Base-by-base conservation (phyloP, 495 filamentous ascomycete species). In the Neurospora sp. region DNA sequence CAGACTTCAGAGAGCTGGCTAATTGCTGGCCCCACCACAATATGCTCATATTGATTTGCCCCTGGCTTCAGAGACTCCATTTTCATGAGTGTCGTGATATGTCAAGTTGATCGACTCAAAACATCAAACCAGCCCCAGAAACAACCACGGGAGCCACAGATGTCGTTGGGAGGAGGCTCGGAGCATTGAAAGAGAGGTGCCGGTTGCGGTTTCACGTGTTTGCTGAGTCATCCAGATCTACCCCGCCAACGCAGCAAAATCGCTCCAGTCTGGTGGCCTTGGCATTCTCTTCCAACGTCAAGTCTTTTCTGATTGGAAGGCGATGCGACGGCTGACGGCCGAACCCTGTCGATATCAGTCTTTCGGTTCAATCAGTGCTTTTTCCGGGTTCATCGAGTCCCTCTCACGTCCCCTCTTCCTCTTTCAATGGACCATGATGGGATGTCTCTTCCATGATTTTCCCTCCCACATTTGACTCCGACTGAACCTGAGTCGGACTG, bases 261-360 rank as follows among this genome's bases (percentile, higher is more conserved):
- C 24, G 38, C 62, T 71, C 75, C 73, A 71, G 54, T 71, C 62
- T 42, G 37, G 31, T 40, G 48, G 69, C 74, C 73, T 74, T 74
- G 71, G 70, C 73, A 70, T 69, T 42, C 43, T 34, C 31, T 71
- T 76, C 48, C 72, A 79, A 77, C 78, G 77, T 74, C 74, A 74
- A 73, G 69, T 73, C 69, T 17, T 72, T n/a, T 6, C 11, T 76
- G 39, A 82, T 82, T 82, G 79, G 80, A 48, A 10, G 70, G 6
- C 34, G 42, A 71, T 62, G 71, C 71, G 71, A 70, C 62, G 59
- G 39, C 34, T 54, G 71, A 54, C 74, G 74, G 37, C 2, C 42
- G 37, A 54, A 31, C 59, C 70, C 66, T 54, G 72, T 69, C 74
- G 59, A 77, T 81, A 78, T 81, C 78, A 80, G 6, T 59, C 24